Percentiles rank a stretch among this genome's conserved stretches.
Evolutionary conservation across 2,329 filamentous ascomycete genomes (phyloP).

Genomic region (Scleromitrula shiraiana): DNA sequence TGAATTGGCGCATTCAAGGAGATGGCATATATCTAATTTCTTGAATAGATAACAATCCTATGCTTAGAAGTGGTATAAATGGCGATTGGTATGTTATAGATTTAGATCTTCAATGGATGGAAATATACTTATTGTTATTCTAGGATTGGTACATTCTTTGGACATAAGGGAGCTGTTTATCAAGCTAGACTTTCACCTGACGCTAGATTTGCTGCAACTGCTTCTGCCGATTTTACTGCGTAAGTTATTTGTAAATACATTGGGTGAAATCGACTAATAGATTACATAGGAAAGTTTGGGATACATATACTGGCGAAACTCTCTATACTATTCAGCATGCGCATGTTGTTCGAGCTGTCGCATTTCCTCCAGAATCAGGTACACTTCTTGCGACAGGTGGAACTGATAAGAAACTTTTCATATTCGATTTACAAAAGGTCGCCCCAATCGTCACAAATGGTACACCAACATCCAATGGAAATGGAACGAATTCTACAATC

Average conservation of each 20-base stretch:
- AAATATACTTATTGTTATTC: conserved; percentile 17
- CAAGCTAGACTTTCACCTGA: conserved; percentile 86
- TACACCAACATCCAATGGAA: conserved; percentile 23
- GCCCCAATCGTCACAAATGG: conserved; percentile 22
- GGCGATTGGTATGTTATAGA: conserved; percentile 66
- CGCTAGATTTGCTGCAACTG: conserved; percentile 81
- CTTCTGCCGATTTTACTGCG: conserved; percentile 93
- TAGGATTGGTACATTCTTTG: conserved; percentile 93
- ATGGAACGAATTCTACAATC: conserved; percentile 33
- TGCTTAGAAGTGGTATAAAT: conserved; percentile 92
- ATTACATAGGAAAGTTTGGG: conserved; percentile 78
- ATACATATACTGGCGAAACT: conserved; percentile 87
- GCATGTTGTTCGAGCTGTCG: conserved; percentile 90
- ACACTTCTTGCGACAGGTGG: conserved; percentile 90
- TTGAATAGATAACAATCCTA: conserved; percentile 81
- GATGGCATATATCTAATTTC: conserved; percentile 10
- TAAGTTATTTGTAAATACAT: conserved; percentile 36
- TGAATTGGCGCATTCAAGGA: background rate
- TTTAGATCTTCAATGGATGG: conserved; percentile 2
- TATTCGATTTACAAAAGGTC: conserved; percentile 70
- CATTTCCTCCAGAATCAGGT: conserved; percentile 73
- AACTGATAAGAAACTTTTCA: conserved; percentile 90
- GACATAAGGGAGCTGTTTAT: conserved; percentile 97
- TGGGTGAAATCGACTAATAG: conserved; percentile 26
- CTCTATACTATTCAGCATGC: conserved; percentile 82